phyloP scores from a whole-genome alignment of 2,329 filamentous ascomycete species.

The Hymenoscyphus occultus region DNA sequence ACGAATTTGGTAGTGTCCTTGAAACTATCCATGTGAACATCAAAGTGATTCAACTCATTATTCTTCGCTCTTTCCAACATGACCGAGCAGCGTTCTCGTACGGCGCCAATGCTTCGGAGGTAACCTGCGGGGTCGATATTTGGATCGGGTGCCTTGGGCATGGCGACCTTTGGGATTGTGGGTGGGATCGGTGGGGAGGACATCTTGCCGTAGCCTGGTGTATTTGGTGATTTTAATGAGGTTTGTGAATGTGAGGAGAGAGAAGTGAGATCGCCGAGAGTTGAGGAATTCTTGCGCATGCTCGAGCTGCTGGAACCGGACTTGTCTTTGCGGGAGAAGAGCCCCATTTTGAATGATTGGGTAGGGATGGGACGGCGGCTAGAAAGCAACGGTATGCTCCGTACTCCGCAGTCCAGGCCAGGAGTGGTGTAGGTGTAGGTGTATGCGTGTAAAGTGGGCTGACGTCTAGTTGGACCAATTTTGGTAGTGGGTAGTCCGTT shows the following conservation, averaged over 20 bases:
- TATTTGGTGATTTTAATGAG: conserved; percentile 32
- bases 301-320: conserved; percentile 24
- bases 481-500: not conserved
- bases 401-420: not conserved
- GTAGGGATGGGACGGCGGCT: not conserved
- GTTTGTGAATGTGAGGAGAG: conserved; percentile 29
- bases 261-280: conserved; percentile 27
- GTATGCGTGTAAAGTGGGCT: not conserved
- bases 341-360: conserved; percentile 26
- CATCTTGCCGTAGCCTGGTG: conserved; percentile 32
- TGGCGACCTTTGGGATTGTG: conserved; percentile 69
- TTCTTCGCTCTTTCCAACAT: conserved; percentile 64
- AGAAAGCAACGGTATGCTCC: not conserved
- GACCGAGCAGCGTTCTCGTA: conserved; percentile 67
- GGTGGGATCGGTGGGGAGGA: conserved; percentile 23
- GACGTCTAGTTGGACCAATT: not conserved
- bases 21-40: conserved; percentile 68
- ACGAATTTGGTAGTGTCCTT: conserved; percentile 65
- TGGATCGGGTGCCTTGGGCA: conserved; percentile 84
- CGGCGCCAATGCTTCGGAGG: conserved; percentile 82
- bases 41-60: conserved; percentile 67
- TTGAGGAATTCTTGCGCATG: conserved; percentile 29
- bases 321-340: conserved; percentile 35
- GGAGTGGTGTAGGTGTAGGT: not conserved
- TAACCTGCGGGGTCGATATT: conserved; percentile 85